Base-by-base conservation (phyloP, 2,329 filamentous ascomycete genomes). In the Claviceps capensis region DNA sequence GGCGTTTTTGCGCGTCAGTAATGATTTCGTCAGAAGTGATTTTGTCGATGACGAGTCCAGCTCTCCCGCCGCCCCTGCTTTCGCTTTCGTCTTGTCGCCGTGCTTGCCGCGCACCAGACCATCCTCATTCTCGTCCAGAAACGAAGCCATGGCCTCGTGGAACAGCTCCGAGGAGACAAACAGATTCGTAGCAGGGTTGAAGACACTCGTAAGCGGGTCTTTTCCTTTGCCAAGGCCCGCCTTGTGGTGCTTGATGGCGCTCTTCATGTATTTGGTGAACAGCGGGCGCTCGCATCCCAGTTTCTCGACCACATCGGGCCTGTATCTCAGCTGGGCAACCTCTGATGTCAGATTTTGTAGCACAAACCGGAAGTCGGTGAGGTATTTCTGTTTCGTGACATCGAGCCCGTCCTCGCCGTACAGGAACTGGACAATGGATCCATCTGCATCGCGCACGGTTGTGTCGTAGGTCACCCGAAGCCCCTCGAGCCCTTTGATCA, bases 401-500 rank as follows among this genome's bases (percentile, higher is more conserved):
- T 98, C 93, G 19, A 97, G 76, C 37, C 91, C 93, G 63, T 98
- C 93, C 67, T 98, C 93, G 54, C 93, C 93, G 63, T 97, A 98
- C 36, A 98, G 69, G 68, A 98, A 97, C 64, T 98, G 93, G 2
- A 98, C 78, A 62, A 98, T 78, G 2, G 86, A 88, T 23, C 94
- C 94, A 65, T 98, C 94, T 0, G 91, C 84, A 61, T 98, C 91
- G 56, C 93, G 82, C 16, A 98, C 93, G 1, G 90, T 94, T 8
- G 85, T 90, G 63, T 98, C 93, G 65, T 98, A 97, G 55, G 90
- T 83, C 2, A 95, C 89, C 61, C 83, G 85, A 44, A 97, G 75
- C 4, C 93, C 93, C 68, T 98, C 93, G 86, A 98, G 94, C 55
- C 93, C 93, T 72, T 98, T 98, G 72, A 98, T 94, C 56, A 98